These are phyloP conservation scores for Alternaria gansuensis DNA, from an alignment of 2,329 filamentous ascomycete genomes.

Conservation along the genomic window DNA sequence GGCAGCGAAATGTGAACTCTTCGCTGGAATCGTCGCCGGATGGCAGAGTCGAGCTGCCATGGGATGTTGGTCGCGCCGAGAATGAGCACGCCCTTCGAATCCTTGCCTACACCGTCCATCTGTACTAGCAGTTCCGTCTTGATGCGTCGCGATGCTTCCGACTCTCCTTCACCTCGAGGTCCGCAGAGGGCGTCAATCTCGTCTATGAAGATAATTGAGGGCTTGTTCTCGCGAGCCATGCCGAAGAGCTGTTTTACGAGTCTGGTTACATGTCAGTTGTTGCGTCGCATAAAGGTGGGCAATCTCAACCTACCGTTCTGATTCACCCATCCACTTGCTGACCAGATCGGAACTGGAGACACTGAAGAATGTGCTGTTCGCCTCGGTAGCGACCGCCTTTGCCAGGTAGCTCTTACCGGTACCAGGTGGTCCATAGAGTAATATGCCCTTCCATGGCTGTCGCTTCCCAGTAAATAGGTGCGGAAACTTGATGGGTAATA, in stretches of 20 bases:
- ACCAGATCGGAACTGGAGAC: constrained; percentile 97
- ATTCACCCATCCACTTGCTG: constrained; percentile 99
- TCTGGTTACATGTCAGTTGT: constrained; percentile 57
- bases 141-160: constrained; percentile 94
- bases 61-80: constrained; percentile 98
- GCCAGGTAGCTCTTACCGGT: constrained; percentile 98
- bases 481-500: constrained; percentile 97
- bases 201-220: constrained; percentile 98
- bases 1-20: constrained; percentile 95
- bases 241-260: constrained; percentile 96
- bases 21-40: constrained; percentile 93
- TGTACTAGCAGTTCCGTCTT: constrained; percentile 98
- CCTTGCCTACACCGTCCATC: constrained; percentile 98
- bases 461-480: constrained; percentile 95
- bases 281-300: neutral
- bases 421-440: constrained; percentile 94
- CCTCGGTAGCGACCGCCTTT: constrained; percentile 96
- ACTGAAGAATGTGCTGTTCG: constrained; percentile 99
- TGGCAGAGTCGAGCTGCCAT: constrained; percentile 97
- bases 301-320: constrained; percentile 75
- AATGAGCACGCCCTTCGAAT: constrained; percentile 91
- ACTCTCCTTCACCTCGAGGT: constrained; percentile 92
- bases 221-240: constrained; percentile 98
- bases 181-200: constrained; percentile 97
- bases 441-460: constrained; percentile 97